Conservation (phyloP, 805 yeast species). For the Pichia manshurica region DNA sequence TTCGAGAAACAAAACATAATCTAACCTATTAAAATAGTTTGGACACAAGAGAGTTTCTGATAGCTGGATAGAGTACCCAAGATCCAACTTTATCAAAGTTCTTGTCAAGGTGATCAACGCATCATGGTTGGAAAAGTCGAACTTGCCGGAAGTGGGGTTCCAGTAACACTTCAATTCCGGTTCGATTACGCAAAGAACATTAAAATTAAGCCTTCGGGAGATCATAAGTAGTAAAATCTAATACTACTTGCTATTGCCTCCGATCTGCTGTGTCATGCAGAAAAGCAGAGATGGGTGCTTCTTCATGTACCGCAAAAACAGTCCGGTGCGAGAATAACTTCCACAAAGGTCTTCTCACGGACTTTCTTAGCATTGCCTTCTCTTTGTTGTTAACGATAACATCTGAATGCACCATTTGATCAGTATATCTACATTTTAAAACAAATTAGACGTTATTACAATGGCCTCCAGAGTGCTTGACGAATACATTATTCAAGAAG, state of each 20-base stretch:
- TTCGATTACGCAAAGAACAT: slow-evolving; percentile 1
- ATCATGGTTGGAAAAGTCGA: slow-evolving; percentile 22
- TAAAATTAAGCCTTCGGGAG: slow-evolving; percentile 6
- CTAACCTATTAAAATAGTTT: slow-evolving; percentile 26
- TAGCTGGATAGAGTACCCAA: slow-evolving; percentile 17
- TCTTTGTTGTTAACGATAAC: too few species aligned
- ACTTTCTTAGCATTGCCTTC: too few species aligned
- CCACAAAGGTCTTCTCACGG: too few species aligned
- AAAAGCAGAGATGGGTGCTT: too few species aligned
- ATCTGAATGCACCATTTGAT: too few species aligned
- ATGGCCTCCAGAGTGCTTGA: slow-evolving; percentile 50
- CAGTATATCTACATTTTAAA: too few species aligned
- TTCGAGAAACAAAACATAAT: slow-evolving; percentile 23
- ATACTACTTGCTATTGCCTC: background rate
- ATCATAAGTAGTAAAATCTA: background rate
- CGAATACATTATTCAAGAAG: slow-evolving; percentile 72
- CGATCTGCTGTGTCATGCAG: too few species aligned
- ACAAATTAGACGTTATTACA: too few species aligned
- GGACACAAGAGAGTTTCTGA: slow-evolving; percentile 27
- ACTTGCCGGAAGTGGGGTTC: slow-evolving; percentile 8
- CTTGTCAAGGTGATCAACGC: slow-evolving; percentile 21
- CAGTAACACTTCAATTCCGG: slow-evolving; percentile 18
- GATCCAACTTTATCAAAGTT: slow-evolving; percentile 17
- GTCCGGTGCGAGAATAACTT: too few species aligned
- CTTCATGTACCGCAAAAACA: too few species aligned